phyloP scores from a whole-genome alignment of 768 basidiomycete genomes.

The Aureoboletus auriporus region DNA sequence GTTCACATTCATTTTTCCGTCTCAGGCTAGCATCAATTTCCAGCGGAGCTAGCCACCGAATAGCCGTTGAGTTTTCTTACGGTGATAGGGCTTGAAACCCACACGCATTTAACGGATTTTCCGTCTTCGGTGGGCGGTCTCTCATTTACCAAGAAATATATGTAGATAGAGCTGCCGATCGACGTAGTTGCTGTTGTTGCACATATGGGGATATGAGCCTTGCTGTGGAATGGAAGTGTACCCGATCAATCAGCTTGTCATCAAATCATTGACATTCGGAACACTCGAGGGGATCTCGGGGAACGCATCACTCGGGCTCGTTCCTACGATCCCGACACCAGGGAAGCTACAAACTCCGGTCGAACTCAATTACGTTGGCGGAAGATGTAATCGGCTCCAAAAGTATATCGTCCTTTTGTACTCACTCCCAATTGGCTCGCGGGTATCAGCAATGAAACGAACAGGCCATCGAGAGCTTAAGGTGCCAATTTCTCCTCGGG shows the following conservation, averaged over 20 bases:
- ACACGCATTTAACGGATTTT: neutral
- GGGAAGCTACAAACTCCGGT: too few species aligned
- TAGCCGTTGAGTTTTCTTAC: neutral
- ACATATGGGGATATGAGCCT: conserved; percentile 7
- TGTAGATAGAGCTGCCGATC: conserved; percentile 6
- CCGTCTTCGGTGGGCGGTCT: neutral
- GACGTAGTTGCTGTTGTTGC: neutral
- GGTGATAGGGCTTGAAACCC: neutral
- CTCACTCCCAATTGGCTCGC: conserved; percentile 1
- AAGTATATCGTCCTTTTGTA: too few species aligned
- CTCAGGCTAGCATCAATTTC: neutral
- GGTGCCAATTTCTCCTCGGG: conserved; percentile 1
- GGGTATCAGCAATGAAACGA: neutral
- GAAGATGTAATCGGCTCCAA: too few species aligned
- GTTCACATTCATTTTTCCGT: neutral
- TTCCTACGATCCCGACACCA: too few species aligned
- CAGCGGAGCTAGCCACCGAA: conserved; percentile 3
- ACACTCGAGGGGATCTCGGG: neutral
- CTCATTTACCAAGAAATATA: neutral
- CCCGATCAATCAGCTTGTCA: neutral
- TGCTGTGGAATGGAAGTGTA: conserved; percentile 14
- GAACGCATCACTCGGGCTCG: neutral
- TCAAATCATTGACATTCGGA: neutral
- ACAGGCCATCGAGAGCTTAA: neutral
- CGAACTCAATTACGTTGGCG: too few species aligned